phyloP scores from a whole-genome alignment of 257 asterid genomes.

The Scutellaria galericulata region DNA sequence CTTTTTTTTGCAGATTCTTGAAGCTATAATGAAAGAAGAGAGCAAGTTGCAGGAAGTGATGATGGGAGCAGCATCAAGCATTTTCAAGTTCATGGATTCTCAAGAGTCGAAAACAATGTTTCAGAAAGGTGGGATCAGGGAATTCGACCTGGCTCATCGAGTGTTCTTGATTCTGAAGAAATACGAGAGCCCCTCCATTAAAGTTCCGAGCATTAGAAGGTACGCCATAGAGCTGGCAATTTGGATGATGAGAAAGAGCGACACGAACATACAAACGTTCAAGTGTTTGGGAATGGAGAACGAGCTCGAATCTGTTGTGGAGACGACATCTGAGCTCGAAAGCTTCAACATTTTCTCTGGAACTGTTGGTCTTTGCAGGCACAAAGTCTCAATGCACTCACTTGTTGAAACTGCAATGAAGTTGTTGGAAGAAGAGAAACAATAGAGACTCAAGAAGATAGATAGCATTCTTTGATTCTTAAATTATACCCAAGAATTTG shows the following conservation, averaged over 20 bases:
- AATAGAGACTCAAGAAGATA: slow-evolving; percentile 3
- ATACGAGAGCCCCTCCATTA: slow-evolving; percentile 60
- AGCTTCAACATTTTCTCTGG: slow-evolving; percentile 88
- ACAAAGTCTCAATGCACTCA: slow-evolving; percentile 54
- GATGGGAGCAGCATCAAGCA: slow-evolving; percentile 75
- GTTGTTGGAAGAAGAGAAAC: slow-evolving; percentile 48
- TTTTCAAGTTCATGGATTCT: slow-evolving; percentile 64
- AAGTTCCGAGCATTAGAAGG: slow-evolving; percentile 84
- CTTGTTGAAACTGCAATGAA: slow-evolving; percentile 66
- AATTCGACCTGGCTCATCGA: slow-evolving; percentile 55
- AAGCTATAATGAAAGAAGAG: slow-evolving; percentile 75
- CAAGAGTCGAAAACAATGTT: slow-evolving; percentile 59
- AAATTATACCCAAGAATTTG: neutral
- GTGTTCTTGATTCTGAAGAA: slow-evolving; percentile 53
- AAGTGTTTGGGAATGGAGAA: slow-evolving; percentile 56
- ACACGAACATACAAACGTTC: slow-evolving; percentile 43
- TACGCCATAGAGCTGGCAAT: slow-evolving; percentile 72
- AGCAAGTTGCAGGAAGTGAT: slow-evolving; percentile 81
- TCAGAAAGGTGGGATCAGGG: slow-evolving; percentile 46
- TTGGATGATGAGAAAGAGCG: slow-evolving; percentile 86
- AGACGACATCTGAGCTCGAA: slow-evolving; percentile 87
- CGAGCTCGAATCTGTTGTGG: slow-evolving; percentile 67
- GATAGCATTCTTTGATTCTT: slow-evolving; percentile 37
- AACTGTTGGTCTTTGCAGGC: slow-evolving; percentile 77
- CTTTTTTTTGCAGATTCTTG: slow-evolving; percentile 61